These are phyloP conservation scores for Perkinsus chesapeaki DNA, from an alignment of 169 alveolate genomes.

Conservation along the genomic window DNA sequence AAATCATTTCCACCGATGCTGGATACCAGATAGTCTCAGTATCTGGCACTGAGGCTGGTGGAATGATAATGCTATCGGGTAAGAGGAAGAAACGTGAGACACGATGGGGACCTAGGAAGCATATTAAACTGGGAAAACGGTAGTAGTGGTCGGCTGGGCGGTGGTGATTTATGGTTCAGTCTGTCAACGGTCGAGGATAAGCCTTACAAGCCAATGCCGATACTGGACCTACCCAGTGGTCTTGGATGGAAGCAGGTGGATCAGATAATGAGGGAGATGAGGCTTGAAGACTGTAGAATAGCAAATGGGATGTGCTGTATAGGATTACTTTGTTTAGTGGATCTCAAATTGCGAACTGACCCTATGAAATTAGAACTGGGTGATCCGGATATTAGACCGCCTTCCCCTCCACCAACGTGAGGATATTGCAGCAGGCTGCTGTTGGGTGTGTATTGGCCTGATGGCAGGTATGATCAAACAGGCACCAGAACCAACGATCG, in stretches of 20 bases:
- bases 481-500: background rate
- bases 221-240: conserved; percentile 71
- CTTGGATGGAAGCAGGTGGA: conserved; percentile 62
- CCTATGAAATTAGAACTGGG: conserved; percentile 55
- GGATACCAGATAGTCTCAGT: background rate
- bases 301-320: background rate
- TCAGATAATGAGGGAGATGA: conserved; percentile 65
- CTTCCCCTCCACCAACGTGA: conserved; percentile 80
- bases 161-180: background rate
- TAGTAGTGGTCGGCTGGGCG: background rate
- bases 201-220: conserved; percentile 66
- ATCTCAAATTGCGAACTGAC: background rate
- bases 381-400: conserved; percentile 80
- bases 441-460: background rate
- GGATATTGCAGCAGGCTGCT: background rate
- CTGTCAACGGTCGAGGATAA: background rate
- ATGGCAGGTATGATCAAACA: background rate
- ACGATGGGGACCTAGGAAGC: background rate
- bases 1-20: background rate
- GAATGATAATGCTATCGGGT: background rate
- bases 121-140: background rate
- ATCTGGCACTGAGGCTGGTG: background rate
- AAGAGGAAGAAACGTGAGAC: background rate
- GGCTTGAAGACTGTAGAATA: conserved; percentile 52
- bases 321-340: background rate